These are phyloP conservation scores for Pichia sporocuriosa DNA, from an alignment of 805 yeast species.

Conservation along the genomic window DNA sequence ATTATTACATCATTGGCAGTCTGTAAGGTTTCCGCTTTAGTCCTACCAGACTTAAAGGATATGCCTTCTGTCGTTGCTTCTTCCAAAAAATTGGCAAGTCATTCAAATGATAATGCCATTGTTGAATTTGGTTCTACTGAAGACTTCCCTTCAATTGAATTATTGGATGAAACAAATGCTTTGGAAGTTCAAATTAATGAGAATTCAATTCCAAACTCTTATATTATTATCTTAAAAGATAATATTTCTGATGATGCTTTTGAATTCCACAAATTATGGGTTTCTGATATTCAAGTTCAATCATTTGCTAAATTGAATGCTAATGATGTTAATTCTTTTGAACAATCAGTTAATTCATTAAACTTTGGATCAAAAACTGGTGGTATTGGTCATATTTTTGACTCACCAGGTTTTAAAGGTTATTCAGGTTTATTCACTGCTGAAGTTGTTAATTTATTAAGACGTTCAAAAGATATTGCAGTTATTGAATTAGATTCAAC, in stretches of 20 bases:
- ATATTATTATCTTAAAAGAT: slow-evolving; percentile 80
- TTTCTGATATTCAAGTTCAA: slow-evolving; percentile 46
- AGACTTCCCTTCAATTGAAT: slow-evolving; percentile 3
- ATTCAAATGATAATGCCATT: slow-evolving; percentile 23
- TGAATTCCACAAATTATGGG: slow-evolving; percentile 62
- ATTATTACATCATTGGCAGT: slow-evolving; percentile 15
- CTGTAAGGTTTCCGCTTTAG: slow-evolving; percentile 15
- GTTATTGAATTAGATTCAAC: slow-evolving; percentile 67
- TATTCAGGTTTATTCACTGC: slow-evolving; percentile 82
- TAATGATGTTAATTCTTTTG: slow-evolving; percentile 25
- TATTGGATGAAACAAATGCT: slow-evolving; percentile 20
- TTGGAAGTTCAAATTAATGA: slow-evolving; percentile 45
- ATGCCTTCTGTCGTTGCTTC: slow-evolving; percentile 9
- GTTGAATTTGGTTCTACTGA: background rate
- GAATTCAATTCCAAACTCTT: slow-evolving; percentile 61
- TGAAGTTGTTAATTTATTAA: slow-evolving; percentile 63
- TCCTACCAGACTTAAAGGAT: slow-evolving; percentile 17
- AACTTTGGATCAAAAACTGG: slow-evolving; percentile 28
- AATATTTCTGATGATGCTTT: slow-evolving; percentile 46
- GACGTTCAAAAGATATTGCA: slow-evolving; percentile 47
- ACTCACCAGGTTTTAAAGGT: slow-evolving; percentile 61
- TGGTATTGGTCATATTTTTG: slow-evolving; percentile 56
- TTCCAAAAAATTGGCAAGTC: slow-evolving; percentile 34
- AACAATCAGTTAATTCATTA: slow-evolving; percentile 21
- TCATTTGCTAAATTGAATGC: slow-evolving; percentile 25